These are phyloP conservation scores for Botrytis hyacinthi DNA, from an alignment of 2,329 filamentous ascomycete species.

Conservation along the genomic window DNA sequence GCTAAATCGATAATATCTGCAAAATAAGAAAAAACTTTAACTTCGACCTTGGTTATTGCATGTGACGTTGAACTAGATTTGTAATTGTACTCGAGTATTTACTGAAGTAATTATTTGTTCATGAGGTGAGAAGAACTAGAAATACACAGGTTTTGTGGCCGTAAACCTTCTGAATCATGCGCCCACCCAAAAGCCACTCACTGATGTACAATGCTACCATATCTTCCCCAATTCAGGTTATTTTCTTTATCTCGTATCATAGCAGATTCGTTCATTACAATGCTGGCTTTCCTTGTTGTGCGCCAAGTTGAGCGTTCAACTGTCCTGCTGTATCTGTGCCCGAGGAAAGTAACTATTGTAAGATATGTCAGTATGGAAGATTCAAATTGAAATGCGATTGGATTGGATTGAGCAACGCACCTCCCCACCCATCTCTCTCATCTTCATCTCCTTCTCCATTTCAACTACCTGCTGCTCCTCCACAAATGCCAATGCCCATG, in stretches of 20 bases:
- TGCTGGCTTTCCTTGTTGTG: constrained; percentile 34
- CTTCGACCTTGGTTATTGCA: not conserved
- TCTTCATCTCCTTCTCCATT: constrained; percentile 96
- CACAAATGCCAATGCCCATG: constrained; percentile 86
- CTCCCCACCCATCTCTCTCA: constrained; percentile 89
- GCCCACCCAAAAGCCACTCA: constrained; percentile 27
- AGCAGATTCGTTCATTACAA: constrained; percentile 33
- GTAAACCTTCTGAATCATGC: constrained; percentile 29
- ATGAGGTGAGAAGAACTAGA: constrained; percentile 38
- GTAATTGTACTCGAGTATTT: constrained; percentile 14
- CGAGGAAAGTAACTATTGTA: constrained; percentile 31
- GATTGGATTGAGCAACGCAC: constrained; percentile 41
- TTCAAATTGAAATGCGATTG: not conserved
- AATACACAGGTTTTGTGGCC: constrained; percentile 35
- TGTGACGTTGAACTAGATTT: constrained; percentile 3
- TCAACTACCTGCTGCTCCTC: constrained; percentile 97
- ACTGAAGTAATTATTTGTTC: constrained; percentile 22
- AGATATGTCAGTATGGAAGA: constrained; percentile 21
- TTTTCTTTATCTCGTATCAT: constrained; percentile 20
- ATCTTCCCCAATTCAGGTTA: constrained; percentile 20
- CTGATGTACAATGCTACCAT: constrained; percentile 34
- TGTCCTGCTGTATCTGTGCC: constrained; percentile 29
- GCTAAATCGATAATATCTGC: constrained; percentile 3
- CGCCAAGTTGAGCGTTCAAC: constrained; percentile 35
- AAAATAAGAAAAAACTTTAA: constrained; percentile 13